A percentile compares a stretch with the other conserved stretches of the same genome.
Conservation (phyloP, 2,329 filamentous ascomycete genomes). For the Neocatenulostroma microsporum region DNA sequence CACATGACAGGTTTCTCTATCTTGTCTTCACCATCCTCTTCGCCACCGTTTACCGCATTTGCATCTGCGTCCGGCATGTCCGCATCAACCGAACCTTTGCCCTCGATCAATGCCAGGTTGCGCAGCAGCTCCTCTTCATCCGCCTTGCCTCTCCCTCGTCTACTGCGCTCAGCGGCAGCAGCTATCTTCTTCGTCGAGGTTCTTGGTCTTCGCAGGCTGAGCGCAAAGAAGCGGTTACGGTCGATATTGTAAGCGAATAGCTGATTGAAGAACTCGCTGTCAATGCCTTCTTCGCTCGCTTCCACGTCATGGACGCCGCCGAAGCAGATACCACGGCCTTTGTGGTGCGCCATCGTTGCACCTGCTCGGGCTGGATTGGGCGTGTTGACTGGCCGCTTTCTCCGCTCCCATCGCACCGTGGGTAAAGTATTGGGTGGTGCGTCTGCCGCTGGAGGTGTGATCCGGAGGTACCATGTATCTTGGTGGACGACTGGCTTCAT, state of each 20-base stretch:
- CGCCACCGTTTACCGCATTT: slow-evolving; percentile 30
- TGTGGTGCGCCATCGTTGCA: slow-evolving; percentile 89
- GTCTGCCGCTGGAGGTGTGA: slow-evolving; percentile 64
- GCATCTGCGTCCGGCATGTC: slow-evolving; percentile 30
- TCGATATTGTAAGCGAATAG: slow-evolving; percentile 93
- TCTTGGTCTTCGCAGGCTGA: slow-evolving; percentile 67
- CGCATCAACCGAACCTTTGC: slow-evolving; percentile 56
- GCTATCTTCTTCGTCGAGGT: slow-evolving; percentile 43
- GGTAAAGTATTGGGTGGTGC: slow-evolving; percentile 59
- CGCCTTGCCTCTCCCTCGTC: slow-evolving; percentile 70
- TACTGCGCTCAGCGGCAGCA: slow-evolving; percentile 46
- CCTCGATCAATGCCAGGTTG: slow-evolving; percentile 78
- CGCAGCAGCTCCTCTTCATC: slow-evolving; percentile 85
- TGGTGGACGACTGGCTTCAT: slow-evolving; percentile 85
- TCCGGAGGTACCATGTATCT: slow-evolving; percentile 86
- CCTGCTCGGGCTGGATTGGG: slow-evolving; percentile 79
- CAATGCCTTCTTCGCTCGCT: slow-evolving; percentile 64
- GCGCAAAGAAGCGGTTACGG: slow-evolving; percentile 85
- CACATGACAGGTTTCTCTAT: slow-evolving; percentile 54
- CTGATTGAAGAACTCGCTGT: slow-evolving; percentile 93
- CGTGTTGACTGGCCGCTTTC: slow-evolving; percentile 85
- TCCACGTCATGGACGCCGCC: slow-evolving; percentile 68
- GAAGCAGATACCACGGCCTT: slow-evolving; percentile 85
- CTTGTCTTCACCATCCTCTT: slow-evolving; percentile 48
- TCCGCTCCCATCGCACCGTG: slow-evolving; percentile 77